A percentile compares a stretch with the other conserved stretches of the same genome.
Evolutionary conservation across 1,139 yeast genomes (phyloP).

Genomic region (Dujonia santamariae): DNA sequence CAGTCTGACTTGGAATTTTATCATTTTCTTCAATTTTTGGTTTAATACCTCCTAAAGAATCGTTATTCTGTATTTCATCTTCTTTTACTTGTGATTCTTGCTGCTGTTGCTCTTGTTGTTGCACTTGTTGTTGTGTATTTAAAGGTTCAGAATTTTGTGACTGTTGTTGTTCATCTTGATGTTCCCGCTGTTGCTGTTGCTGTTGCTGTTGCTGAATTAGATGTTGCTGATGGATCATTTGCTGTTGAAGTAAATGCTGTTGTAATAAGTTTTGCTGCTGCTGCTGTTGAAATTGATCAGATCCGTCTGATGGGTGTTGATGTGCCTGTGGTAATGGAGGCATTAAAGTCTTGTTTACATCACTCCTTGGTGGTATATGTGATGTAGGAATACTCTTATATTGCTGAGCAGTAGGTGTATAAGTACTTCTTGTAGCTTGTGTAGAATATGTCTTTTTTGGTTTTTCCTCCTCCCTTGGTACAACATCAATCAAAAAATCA

Average conservation of each 20-base stretch:
- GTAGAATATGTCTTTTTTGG: slow-evolving; percentile 36
- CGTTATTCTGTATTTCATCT: slow-evolving; percentile 8
- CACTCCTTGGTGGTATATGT: slow-evolving; percentile 4
- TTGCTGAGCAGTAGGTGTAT: neutral
- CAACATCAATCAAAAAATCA: slow-evolving; percentile 92
- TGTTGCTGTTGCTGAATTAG: slow-evolving; percentile 12
- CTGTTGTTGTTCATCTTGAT: slow-evolving; percentile 9
- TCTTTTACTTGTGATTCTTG: slow-evolving; percentile 8
- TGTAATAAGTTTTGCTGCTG: slow-evolving; percentile 9
- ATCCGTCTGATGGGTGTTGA: neutral
- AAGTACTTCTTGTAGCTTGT: slow-evolving; percentile 15
- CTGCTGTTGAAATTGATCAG: slow-evolving; percentile 9
- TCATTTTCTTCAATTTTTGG: slow-evolving; percentile 7
- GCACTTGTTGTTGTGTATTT: slow-evolving; percentile 8
- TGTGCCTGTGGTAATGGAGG: neutral
- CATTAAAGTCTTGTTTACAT: neutral
- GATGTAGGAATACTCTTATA: neutral
- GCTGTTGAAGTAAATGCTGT: slow-evolving; percentile 10
- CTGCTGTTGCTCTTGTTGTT: slow-evolving; percentile 15
- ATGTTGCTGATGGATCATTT: slow-evolving; percentile 10
- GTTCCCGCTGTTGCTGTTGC: slow-evolving; percentile 13
- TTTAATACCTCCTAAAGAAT: neutral
- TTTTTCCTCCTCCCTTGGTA: slow-evolving; percentile 77
- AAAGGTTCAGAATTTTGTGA: slow-evolving; percentile 5
- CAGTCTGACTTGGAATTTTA: slow-evolving; percentile 3